Percentiles rank a stretch among this genome's conserved stretches.
Evolutionary conservation across 2,329 filamentous ascomycete species (phyloP).

Genomic region (Talaromyces atroroseus): DNA sequence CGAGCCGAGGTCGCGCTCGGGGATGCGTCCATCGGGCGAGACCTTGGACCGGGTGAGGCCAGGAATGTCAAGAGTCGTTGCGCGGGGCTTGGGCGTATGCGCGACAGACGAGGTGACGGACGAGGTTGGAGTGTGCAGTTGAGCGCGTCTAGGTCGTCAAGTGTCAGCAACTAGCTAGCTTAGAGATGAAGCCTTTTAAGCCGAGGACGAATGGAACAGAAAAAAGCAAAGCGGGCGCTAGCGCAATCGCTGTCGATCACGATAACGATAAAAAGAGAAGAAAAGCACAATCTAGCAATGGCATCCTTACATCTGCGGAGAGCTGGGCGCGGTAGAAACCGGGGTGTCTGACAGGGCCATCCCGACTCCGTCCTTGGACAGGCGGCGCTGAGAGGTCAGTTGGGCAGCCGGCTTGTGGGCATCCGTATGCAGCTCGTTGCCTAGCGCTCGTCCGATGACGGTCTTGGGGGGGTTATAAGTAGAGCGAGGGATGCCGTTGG

Average conservation of each 20-base stretch:
- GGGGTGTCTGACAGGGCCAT: conserved; percentile 59
- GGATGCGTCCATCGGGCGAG: conserved; percentile 91
- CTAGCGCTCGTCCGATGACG: conserved; percentile 39
- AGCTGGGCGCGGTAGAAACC: conserved; percentile 56
- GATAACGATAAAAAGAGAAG: too few species aligned
- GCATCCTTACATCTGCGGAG: conserved; percentile 59
- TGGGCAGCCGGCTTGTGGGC: conserved; percentile 21
- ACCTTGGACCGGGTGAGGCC: conserved; percentile 93
- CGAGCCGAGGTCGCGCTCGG: conserved; percentile 86
- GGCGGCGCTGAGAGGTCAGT: conserved; percentile 20
- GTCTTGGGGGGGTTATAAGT: conserved; percentile 31
- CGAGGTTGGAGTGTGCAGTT: conserved; percentile 66
- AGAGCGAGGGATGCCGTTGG: conserved; percentile 6
- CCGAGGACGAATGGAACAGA: conserved; percentile 19
- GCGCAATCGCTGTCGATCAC: too few species aligned
- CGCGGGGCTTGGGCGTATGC: conserved; percentile 72
- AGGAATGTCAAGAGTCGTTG: conserved; percentile 93
- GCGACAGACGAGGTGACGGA: not conserved
- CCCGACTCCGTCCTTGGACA: conserved; percentile 45
- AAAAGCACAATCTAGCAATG: too few species aligned
- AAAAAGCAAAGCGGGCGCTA: too few species aligned
- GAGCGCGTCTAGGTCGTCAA: conserved; percentile 62
- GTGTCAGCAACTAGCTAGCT: too few species aligned
- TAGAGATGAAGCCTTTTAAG: too few species aligned
- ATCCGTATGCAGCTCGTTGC: conserved; percentile 36